Base-by-base conservation (phyloP, 2,329 filamentous ascomycete species). In the Claviceps africana region DNA sequence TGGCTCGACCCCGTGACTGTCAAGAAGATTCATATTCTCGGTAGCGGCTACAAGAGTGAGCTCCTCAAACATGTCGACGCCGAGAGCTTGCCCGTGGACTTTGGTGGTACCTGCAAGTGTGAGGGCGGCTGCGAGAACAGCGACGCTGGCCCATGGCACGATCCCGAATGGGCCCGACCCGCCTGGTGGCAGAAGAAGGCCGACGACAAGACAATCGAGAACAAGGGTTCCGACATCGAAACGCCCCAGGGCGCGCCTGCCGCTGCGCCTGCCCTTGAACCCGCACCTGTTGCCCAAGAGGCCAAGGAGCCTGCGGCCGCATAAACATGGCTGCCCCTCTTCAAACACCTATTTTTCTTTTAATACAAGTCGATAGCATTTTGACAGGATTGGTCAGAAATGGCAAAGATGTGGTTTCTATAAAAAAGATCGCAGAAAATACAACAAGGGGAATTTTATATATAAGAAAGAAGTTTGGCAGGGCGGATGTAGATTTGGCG, bases 1-100 rank as follows among this genome's bases (percentile, higher is more conserved):
- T 97, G 93, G 81, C 79, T 98, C 62, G 93, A 98, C 72, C 93
- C 93, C 50, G 89, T 98, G 64, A 98, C 93, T 47, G 90, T 95
- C 55, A 77, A 84, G 66, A 98, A 98, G 81, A 98, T 98, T 65
- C 82, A 95, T 71, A 83, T 98, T 53, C 77, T 97, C 40, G 88
- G 90, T 58, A 72, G 74, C 58, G 75, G 79, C 55, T 97, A 96
- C 75, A 79, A 94, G 75, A 81, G 79, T 63, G 87, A 95, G 68
- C 75, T 98, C 53, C 75, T 95, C 55, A 77, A 73, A 53, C 93
- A 98, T 72, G 79, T 98, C 3, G 85, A 89, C 1, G 77, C 82
- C 51, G 90, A 96, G 77, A 96, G 95, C 72, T 76, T 98, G 56
- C 93, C 93, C 56, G 83, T 82, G 69, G 74, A 81, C 55, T 91